These are phyloP conservation scores for Cryomyces minteri DNA, from an alignment of 495 filamentous ascomycete species.

Conservation along the genomic window DNA sequence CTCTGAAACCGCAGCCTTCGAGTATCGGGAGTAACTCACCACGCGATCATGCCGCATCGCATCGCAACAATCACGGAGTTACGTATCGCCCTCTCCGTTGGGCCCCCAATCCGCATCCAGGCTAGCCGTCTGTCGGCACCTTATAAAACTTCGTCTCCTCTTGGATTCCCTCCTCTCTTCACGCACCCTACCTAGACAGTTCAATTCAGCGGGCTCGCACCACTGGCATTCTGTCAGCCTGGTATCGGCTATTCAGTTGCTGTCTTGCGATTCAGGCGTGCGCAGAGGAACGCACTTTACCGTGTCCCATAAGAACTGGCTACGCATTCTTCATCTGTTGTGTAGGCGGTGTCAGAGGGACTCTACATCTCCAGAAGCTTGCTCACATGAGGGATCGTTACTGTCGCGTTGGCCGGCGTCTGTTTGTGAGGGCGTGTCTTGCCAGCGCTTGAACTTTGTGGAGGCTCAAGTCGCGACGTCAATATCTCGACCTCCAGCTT, in stretches of 20 bases:
- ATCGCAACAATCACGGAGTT: background rate
- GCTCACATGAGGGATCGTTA: too few relatives aligned
- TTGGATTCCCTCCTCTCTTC: background rate
- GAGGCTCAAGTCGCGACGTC: too few relatives aligned
- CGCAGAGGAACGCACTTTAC: constrained; percentile 3
- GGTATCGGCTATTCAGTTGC: background rate
- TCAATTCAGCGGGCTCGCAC: constrained; percentile 3
- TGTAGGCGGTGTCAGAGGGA: constrained; percentile 11
- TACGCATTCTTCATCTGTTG: constrained; percentile 4
- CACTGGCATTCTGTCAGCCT: constrained; percentile 1
- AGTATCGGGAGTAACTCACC: background rate
- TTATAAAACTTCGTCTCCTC: background rate
- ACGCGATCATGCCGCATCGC: background rate
- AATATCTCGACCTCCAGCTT: too few relatives aligned
- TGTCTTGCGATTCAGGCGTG: constrained; percentile 6
- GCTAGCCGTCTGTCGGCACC: too few relatives aligned
- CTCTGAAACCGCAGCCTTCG: background rate
- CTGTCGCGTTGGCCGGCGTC: too few relatives aligned
- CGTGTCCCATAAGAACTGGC: constrained; percentile 10
- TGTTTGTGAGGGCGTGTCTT: too few relatives aligned
- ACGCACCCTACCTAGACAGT: constrained; percentile 9
- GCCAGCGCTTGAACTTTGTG: too few relatives aligned
- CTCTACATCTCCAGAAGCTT: constrained; percentile 1
- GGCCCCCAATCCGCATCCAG: background rate
- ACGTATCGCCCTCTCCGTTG: background rate